These are phyloP conservation scores for Trichoderma koningii DNA, from an alignment of 2,329 filamentous ascomycete species.

Conservation along the genomic window DNA sequence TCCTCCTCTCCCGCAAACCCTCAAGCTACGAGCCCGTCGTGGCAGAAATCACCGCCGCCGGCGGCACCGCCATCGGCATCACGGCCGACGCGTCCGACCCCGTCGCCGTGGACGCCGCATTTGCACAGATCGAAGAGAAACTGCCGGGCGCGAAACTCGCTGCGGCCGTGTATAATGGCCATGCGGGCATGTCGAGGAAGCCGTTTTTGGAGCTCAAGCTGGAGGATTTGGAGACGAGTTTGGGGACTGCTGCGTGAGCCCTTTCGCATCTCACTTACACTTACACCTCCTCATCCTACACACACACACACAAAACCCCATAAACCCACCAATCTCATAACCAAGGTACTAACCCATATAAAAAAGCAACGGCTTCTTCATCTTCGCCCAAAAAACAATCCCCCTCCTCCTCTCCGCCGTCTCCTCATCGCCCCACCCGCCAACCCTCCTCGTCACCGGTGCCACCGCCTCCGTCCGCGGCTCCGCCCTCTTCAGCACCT, in stretches of 20 bases:
- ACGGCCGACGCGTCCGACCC: slow-evolving; percentile 52
- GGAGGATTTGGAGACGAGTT: slow-evolving; percentile 52
- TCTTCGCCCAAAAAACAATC: slow-evolving; percentile 72
- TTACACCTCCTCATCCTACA: background rate
- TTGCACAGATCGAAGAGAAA: slow-evolving; percentile 62
- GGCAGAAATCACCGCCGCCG: slow-evolving; percentile 65
- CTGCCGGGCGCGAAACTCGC: slow-evolving; percentile 58
- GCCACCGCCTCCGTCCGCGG: slow-evolving; percentile 79
- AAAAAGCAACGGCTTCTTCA: slow-evolving; percentile 65
- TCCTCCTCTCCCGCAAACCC: slow-evolving; percentile 70
- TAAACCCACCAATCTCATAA: too few species aligned
- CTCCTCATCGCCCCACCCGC: slow-evolving; percentile 60
- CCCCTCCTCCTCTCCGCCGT: slow-evolving; percentile 69
- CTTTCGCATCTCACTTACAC: background rate
- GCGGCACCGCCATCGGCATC: slow-evolving; percentile 72
- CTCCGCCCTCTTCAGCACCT: slow-evolving; percentile 67
- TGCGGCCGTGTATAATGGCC: slow-evolving; percentile 72
- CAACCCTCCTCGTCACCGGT: slow-evolving; percentile 81
- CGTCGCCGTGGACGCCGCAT: slow-evolving; percentile 55
- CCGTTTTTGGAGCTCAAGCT: slow-evolving; percentile 59
- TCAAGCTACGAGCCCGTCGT: slow-evolving; percentile 68
- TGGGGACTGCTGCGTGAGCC: slow-evolving; percentile 54
- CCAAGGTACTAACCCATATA: too few species aligned
- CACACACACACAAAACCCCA: background rate
- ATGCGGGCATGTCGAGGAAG: slow-evolving; percentile 52